A percentile compares a stretch with the other conserved stretches of the same genome.
Conservation (phyloP, 148 eudicot species). For the Rheum nobile region DNA sequence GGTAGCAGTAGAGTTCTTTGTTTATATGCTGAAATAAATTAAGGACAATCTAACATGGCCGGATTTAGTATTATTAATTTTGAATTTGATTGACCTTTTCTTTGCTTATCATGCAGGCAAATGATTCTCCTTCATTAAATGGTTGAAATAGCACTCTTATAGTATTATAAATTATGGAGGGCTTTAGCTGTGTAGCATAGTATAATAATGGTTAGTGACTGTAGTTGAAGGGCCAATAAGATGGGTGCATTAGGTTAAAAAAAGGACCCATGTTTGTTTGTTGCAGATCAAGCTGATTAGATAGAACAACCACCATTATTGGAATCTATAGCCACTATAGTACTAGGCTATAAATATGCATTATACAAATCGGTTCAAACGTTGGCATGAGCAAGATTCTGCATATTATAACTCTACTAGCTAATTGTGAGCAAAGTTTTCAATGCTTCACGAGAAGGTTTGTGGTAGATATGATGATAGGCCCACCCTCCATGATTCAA, state of each 20-base stretch:
- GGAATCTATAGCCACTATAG: not conserved
- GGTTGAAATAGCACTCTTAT: not conserved
- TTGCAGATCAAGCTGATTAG: not conserved
- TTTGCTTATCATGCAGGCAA: not conserved
- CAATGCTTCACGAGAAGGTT: not conserved
- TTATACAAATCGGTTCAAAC: not conserved
- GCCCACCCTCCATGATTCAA: not conserved
- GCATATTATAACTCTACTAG: not conserved
- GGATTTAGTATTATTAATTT: too few relatives aligned
- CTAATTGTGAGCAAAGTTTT: not conserved
- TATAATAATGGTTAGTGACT: not conserved
- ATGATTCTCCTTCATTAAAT: not conserved
- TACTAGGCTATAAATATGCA: not conserved
- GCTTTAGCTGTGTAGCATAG: not conserved
- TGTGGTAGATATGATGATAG: not conserved
- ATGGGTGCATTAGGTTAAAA: not conserved
- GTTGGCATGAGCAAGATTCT: not conserved
- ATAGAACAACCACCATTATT: constrained; percentile 1
- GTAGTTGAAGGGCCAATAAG: not conserved
- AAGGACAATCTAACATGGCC: too few relatives aligned
- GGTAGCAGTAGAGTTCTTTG: not conserved
- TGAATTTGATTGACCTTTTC: not conserved
- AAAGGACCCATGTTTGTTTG: not conserved
- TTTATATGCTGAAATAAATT: not conserved
- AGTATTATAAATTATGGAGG: not conserved